phyloP scores from a whole-genome alignment of 257 asterid genomes.

The Lithospermum erythrorhizon region DNA sequence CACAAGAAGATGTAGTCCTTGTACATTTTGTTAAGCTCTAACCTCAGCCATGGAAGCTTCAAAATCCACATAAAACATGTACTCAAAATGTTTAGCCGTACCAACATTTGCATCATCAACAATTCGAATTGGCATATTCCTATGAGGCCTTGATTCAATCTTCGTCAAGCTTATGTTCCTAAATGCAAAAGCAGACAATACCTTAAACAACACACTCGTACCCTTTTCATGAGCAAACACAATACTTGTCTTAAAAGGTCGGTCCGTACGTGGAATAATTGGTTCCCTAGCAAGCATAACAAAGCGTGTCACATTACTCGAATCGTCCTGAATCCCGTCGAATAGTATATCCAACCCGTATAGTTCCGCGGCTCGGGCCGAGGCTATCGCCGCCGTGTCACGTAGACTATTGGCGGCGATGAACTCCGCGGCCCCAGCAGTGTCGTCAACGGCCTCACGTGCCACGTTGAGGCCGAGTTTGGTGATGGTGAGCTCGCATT shows the following conservation, averaged over 20 bases:
- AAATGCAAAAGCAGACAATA: constrained; percentile 73
- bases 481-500: constrained; percentile 72
- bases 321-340: constrained; percentile 79
- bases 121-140: constrained; percentile 56
- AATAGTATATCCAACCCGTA: constrained; percentile 55
- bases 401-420: constrained; percentile 50
- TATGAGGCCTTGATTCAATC: constrained; percentile 84
- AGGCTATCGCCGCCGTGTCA: constrained; percentile 82
- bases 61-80: constrained; percentile 74
- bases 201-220: constrained; percentile 68
- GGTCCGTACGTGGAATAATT: constrained; percentile 63
- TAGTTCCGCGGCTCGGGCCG: constrained; percentile 75
- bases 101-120: constrained; percentile 60
- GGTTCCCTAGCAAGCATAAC: constrained; percentile 94
- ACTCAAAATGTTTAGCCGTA: constrained; percentile 72
- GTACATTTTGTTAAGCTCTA: constrained; percentile 82
- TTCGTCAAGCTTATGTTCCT: constrained; percentile 68
- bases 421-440: constrained; percentile 86
- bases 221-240: constrained; percentile 82
- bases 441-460: constrained; percentile 78
- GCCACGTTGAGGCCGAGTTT: constrained; percentile 44
- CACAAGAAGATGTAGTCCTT: constrained; percentile 3
- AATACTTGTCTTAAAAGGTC: constrained; percentile 87
- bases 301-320: constrained; percentile 76
- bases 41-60: constrained; percentile 91